Percentiles rank a stretch among this genome's conserved stretches.
phyloP scores from a whole-genome alignment of 306 rosid genomes.

The Potentilla sterilis region DNA sequence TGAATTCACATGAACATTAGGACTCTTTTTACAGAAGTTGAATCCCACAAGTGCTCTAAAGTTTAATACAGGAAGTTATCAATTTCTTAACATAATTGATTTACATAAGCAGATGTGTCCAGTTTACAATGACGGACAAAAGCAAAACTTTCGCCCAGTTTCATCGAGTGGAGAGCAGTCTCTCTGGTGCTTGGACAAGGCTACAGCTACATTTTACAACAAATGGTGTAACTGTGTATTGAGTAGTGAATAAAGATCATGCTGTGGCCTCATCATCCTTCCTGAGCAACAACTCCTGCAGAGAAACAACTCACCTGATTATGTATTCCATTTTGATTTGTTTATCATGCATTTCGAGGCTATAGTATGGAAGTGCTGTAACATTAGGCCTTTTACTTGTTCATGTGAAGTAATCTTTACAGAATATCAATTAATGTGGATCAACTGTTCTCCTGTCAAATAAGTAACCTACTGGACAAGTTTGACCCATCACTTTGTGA shows the following conservation, averaged over 20 bases:
- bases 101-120: constrained; percentile 8
- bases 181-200: background rate
- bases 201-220: constrained; percentile 23
- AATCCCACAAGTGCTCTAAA: constrained; percentile 1
- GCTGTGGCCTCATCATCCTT: constrained; percentile 47
- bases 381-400: background rate
- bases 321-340: constrained; percentile 3
- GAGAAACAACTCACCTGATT: constrained; percentile 21
- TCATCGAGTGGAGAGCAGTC: constrained; percentile 2
- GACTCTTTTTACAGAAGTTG: constrained; percentile 16
- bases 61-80: background rate
- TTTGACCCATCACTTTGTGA: background rate
- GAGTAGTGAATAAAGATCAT: constrained; percentile 30
- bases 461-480: background rate
- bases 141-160: constrained; percentile 11
- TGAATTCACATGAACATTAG: background rate
- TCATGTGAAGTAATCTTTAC: background rate
- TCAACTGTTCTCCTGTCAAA: background rate
- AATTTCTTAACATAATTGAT: constrained; percentile 12
- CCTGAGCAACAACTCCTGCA: constrained; percentile 68
- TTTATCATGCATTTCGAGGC: constrained; percentile 14
- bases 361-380: constrained; percentile 1
- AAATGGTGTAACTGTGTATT: constrained; percentile 27
- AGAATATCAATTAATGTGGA: background rate
- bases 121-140: background rate